Percentiles rank a stretch among this genome's conserved stretches.
These are phyloP conservation scores for Ascomycota sp. DNA, from an alignment of 2,329 filamentous ascomycete species.

Conservation along the genomic window DNA sequence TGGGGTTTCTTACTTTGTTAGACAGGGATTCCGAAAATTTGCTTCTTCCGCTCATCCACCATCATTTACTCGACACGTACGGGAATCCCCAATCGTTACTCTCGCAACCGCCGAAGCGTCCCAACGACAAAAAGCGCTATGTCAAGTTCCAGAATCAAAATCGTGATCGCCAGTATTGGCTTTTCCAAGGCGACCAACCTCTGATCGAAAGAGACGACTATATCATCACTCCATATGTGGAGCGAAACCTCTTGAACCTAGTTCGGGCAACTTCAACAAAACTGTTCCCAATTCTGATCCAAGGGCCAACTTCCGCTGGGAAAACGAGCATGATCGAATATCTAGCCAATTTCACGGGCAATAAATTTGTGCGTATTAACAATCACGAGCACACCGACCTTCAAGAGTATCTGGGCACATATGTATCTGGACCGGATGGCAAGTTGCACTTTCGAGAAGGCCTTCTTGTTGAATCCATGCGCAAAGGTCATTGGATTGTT, in stretches of 20 bases:
- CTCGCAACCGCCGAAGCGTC: constrained; percentile 54
- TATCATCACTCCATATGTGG: constrained; percentile 88
- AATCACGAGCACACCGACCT: constrained; percentile 98
- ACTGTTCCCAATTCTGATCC: constrained; percentile 79
- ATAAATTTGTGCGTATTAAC: constrained; percentile 95
- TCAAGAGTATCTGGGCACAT: constrained; percentile 91
- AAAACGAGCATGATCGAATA: constrained; percentile 99
- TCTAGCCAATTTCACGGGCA: constrained; percentile 84
- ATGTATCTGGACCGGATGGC: constrained; percentile 67
- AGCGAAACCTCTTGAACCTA: constrained; percentile 81
- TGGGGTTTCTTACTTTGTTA: constrained; percentile 87
- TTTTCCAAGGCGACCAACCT: constrained; percentile 48
- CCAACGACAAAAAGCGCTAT: constrained; percentile 53
- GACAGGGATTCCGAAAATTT: constrained; percentile 60
- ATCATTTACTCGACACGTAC: constrained; percentile 52
- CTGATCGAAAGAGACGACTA: constrained; percentile 60
- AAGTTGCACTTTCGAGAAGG: constrained; percentile 82
- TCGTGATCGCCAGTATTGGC: constrained; percentile 61
- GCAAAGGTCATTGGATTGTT: constrained; percentile 92
- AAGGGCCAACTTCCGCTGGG: constrained; percentile 87
- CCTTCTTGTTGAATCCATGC: constrained; percentile 72
- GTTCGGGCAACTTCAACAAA: constrained; percentile 82
- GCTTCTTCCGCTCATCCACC: constrained; percentile 56
- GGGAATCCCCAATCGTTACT: constrained; percentile 48
- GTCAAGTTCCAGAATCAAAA: constrained; percentile 51